Evolutionary conservation across 2,329 filamentous ascomycete species (phyloP), one percentile per base, ranked within the genome.

Genomic region (Pseudocercospora vitis): DNA sequence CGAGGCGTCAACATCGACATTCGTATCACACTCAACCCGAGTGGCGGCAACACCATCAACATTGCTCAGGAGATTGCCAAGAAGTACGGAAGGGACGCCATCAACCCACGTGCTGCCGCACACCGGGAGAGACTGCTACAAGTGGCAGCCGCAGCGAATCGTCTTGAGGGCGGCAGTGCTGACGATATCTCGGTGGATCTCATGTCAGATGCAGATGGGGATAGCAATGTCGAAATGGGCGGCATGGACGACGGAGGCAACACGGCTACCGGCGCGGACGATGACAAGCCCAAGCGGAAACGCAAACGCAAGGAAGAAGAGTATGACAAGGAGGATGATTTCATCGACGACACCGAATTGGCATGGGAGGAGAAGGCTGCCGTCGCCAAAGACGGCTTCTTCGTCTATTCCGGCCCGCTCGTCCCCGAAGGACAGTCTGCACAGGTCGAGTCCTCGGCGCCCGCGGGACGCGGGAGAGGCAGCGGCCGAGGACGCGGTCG

Each of bases 341-440:
- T 86, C 65, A 84, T 86, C 52, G 94, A 99, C 66, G 94, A 99
- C 68, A 95, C 91, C 1, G 94, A 99, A 70, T 73, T 96, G 68
- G 80, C 95, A 0, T 97, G 92, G 92, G 90, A 97, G 72, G 90
- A 95, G 67, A 89, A 95, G 69, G 92, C 92, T 5, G 91, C 92
- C 3, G 91, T 94, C 42, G 92, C 89, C 62, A 89, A 92, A 63
- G 94, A 97, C 69, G 94, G 94, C 1, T 99, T 97, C 76, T 99
- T 97, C 70, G 94, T 99, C 1, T 99, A 96, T 73, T 95, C 89
- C 56, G 94, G 94, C 3, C 92, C 92, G 7, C 77, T 99, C 42
- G 82, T 97, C 18, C 88, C 88, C 4, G 91, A 95, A 72, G 88
- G 86, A 18, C 88, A 95, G 73, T 92, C 58, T 19, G 63, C 65